Evolutionary conservation across 1,284 basidiomycete genomes (phyloP).

Genomic region (Marasmius fiardii): DNA sequence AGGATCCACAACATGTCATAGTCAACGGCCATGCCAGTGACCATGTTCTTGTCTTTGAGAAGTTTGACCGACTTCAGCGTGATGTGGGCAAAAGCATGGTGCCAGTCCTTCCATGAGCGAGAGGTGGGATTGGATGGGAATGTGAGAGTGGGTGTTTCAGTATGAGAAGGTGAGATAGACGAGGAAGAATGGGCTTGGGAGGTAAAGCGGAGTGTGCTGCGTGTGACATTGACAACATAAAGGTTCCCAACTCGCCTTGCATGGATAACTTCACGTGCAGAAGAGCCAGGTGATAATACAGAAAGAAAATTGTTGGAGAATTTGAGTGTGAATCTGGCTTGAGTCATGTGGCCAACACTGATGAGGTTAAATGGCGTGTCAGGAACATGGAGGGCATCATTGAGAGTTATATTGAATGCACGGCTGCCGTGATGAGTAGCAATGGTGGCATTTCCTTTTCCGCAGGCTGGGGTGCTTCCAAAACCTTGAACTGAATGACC

Average conservation of each 20-base stretch:
- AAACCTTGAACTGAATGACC: background rate
- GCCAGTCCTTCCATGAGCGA: slow-evolving; percentile 18
- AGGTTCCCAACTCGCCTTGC: background rate
- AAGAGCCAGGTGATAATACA: background rate
- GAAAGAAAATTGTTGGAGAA: background rate
- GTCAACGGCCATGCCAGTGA: slow-evolving; percentile 12
- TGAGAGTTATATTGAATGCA: background rate
- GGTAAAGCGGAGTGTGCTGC: too few species aligned
- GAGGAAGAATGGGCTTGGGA: background rate
- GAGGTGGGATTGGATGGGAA: slow-evolving; percentile 4
- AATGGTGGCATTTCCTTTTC: background rate
- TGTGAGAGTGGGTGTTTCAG: slow-evolving; percentile 4
- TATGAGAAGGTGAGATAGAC: slow-evolving; percentile 16
- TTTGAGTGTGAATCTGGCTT: slow-evolving; percentile 21
- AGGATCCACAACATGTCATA: too few species aligned
- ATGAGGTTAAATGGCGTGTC: slow-evolving; percentile 3
- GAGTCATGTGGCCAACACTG: slow-evolving; percentile 19
- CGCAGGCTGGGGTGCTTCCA: background rate
- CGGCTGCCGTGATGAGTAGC: background rate
- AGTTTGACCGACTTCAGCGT: slow-evolving; percentile 9
- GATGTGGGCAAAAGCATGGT: slow-evolving; percentile 21
- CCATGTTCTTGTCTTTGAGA: slow-evolving; percentile 18
- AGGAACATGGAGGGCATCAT: background rate
- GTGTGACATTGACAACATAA: background rate
- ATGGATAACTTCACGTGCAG: too few species aligned